Base-by-base conservation (phyloP, 257 asterid genomes). In the Scutellaria galericulata region DNA sequence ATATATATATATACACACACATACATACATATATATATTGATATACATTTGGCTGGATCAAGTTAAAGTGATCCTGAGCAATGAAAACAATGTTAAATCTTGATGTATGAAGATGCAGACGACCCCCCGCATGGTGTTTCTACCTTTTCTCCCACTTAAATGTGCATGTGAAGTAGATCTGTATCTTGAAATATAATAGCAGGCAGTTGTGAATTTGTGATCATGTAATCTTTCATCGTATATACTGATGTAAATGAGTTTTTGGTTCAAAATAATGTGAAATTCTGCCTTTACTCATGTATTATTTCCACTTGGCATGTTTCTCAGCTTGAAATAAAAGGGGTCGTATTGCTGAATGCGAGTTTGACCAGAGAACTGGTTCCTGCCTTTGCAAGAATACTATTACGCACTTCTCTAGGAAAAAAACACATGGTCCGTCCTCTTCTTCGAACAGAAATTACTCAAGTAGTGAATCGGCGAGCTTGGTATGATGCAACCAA, bases 401-500 rank as follows among this genome's bases (percentile, higher is more conserved):
- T 94, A 22, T 83, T 94, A 51, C 87, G 91, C 77, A 94, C 97
- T 59, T 91, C 97, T 20, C 89, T 94, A 7, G 96, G 97, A 18
- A 94, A 91, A 83, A 91, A 89, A 68, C 94, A 88, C 78, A 40
- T 94, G 89, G 96, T 94, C 68, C 91, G 92, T 39, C 96, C 98
- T 39, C 85, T 94, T 53, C 89, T 94, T 60, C 90, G 96, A 18
- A 84, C 98, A 41, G 96, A 94, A 85, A 89, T 94, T 54, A 88
- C 91, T 76, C 98, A 94, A 83, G 96, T 94, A 65, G 93, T 94
- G 67, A 94, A 91, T 72, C 87, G 97, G 48, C 96, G 90, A 72
- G 97, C 99, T 56, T 94, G 99, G 99, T 91, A 89, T 72, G 95
- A 94, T 83, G 88, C 86, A 71, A 78, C 96, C 74, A 94, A 94